Evolutionary conservation across 2,329 filamentous ascomycete species (phyloP).

Genomic region (Paraphoma chrysanthemicola): DNA sequence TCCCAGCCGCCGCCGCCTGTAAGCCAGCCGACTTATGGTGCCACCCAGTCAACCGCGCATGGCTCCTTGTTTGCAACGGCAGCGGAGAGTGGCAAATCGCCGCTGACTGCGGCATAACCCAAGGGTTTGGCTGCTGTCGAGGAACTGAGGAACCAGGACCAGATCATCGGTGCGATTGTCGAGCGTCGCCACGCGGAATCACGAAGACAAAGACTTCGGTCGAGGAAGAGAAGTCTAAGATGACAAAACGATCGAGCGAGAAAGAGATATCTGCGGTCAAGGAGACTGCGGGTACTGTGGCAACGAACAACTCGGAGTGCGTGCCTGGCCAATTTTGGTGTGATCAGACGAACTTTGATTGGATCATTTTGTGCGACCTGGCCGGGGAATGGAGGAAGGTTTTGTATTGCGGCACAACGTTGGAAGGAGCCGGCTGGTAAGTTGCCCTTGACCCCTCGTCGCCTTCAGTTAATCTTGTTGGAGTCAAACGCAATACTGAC

Average conservation of each 20-base stretch:
- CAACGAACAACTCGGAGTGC: not conserved
- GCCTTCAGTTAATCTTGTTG: not conserved
- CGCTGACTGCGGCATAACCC: not conserved
- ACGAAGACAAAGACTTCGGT: not conserved
- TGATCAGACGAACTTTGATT: not conserved
- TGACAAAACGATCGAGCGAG: not conserved
- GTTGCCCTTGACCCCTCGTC: not conserved
- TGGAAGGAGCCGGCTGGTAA: not conserved
- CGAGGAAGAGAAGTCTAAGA: not conserved
- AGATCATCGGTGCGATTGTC: conserved; percentile 1
- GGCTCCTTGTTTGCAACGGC: conserved; percentile 3
- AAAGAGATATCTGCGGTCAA: not conserved
- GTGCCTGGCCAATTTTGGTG: conserved; percentile 2
- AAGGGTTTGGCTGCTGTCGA: not conserved
- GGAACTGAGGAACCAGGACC: not conserved
- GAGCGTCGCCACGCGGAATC: not conserved
- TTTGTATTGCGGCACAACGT: not conserved
- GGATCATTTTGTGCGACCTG: not conserved
- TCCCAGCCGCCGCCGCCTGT: not conserved
- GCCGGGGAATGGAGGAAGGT: not conserved
- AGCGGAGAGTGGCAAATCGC: not conserved
- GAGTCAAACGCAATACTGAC: not conserved
- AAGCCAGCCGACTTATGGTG: not conserved
- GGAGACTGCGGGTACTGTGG: no score
- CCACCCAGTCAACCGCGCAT: not conserved